Percentiles rank a stretch among this genome's conserved stretches.
These are phyloP conservation scores for Encephalitozoon romaleae DNA, from an alignment of 371 early-diverging fungal genomes.

Conservation along the genomic window DNA sequence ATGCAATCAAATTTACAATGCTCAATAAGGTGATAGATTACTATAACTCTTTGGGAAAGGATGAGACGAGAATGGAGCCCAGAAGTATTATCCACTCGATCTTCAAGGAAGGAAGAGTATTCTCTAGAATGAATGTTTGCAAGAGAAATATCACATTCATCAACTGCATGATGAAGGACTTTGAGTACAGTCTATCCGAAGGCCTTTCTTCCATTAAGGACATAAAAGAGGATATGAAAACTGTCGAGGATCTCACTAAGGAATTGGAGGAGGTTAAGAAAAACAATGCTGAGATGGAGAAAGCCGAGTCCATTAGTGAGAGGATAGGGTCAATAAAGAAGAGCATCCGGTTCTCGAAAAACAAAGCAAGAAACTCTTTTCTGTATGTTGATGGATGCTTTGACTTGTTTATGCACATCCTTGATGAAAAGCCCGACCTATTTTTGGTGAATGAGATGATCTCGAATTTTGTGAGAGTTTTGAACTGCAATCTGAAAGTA, in stretches of 20 bases:
- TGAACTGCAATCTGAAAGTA: conserved; percentile 78
- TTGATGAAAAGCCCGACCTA: conserved; percentile 60
- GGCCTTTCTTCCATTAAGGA: conserved; percentile 47
- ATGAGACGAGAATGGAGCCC: background rate
- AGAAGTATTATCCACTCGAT: conserved; percentile 24
- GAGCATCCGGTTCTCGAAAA: background rate
- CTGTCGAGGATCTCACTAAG: conserved; percentile 4
- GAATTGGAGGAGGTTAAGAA: conserved; percentile 22
- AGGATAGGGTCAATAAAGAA: background rate
- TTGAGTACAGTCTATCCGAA: conserved; percentile 36
- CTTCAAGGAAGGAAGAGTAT: conserved; percentile 5
- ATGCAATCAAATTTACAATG: conserved; percentile 5
- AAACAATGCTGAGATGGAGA: background rate
- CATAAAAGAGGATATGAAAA: conserved; percentile 28
- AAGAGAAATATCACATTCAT: conserved; percentile 29
- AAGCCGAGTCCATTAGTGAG: background rate
- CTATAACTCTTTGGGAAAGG: conserved; percentile 20
- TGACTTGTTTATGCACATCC: conserved; percentile 29
- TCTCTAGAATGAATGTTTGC: background rate
- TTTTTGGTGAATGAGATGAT: conserved; percentile 80
- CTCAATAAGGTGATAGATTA: conserved; percentile 15
- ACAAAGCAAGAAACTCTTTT: conserved; percentile 19
- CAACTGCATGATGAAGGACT: conserved; percentile 47
- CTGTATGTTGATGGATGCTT: conserved; percentile 34
- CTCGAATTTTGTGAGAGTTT: conserved; percentile 81